Base-by-base conservation (phyloP, 805 yeast genomes). In the Candida cerambycidarum region DNA sequence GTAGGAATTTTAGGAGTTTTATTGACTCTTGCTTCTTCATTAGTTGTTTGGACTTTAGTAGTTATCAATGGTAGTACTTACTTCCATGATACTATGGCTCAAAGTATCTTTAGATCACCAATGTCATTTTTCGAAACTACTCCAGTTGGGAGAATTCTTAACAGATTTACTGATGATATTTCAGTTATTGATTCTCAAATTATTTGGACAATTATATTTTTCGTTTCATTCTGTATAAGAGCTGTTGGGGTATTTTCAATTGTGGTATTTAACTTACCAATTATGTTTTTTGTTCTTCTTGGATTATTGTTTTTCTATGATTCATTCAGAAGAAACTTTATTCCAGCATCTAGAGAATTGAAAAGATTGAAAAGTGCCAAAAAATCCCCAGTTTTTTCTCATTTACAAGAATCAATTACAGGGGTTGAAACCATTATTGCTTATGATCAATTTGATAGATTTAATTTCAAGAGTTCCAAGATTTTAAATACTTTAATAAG, bases 41-140 rank as follows among this genome's bases (percentile, higher is more conserved):
- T 61, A 44, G 51, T 65, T 21, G 44, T 67, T 7, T 63, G 67
- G 65, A 50, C 61, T 6, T 59, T 47, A 39, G 57, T 62, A 46
- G 59, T 58, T 10, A 56, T 64, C 31, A 57, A 54, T 39, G 67
- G 65, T 9, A 60, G 69, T 19, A 52, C 39, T 30, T 53, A 56
- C 42, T 65, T 66, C 53, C 73, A 67, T 43, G 68, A 66, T 32
- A 56, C 54, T 15, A 65, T 67, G 71, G 65, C 69, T 5, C 42
- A 46, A 17, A 46, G 60, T 9, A 63, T 67, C 1, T 54, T 67
- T 41, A 55, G 69, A 43, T 59, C 71, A 1, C 73, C 73, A 18
- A 67, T 67, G 73, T 58, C 67, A 12, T 67, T 66, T 42, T 67
- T 67, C 39, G 73, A 67, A 44, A 65, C 71, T 14, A 67, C 73